Evolutionary conservation across 2,329 filamentous ascomycete genomes (phyloP).

Genomic region (Ploettnerulaceae sp.): DNA sequence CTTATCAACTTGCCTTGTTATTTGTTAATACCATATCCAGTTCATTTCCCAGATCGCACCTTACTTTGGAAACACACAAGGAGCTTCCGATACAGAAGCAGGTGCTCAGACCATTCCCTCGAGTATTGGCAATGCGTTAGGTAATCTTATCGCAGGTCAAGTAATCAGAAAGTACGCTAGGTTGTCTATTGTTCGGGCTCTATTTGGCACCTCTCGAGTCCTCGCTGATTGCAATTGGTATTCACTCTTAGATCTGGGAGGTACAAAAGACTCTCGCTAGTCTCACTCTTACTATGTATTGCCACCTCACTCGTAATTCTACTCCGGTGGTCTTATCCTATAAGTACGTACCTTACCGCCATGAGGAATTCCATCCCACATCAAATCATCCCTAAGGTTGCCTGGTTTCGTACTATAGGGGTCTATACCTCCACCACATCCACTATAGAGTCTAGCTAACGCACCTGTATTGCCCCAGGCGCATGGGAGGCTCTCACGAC

Average conservation of each 20-base stretch:
- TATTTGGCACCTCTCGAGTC: no score
- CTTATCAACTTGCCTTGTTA: neutral
- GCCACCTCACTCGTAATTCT: slow-evolving; percentile 15
- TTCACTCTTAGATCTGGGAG: slow-evolving; percentile 15
- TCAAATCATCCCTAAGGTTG: no score
- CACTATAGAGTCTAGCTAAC: neutral
- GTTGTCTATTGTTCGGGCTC: no score
- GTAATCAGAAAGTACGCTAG: slow-evolving; percentile 32
- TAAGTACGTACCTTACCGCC: slow-evolving; percentile 9
- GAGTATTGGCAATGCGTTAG: slow-evolving; percentile 60
- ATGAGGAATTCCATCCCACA: no score
- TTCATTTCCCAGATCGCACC: slow-evolving; percentile 22
- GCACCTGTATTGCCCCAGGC: slow-evolving; percentile 4
- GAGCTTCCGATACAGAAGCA: slow-evolving; percentile 52
- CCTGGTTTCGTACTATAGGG: no score
- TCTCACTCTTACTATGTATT: slow-evolving; percentile 18
- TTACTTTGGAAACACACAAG: slow-evolving; percentile 62
- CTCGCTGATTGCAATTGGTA: neutral
- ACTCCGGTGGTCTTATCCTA: slow-evolving; percentile 16
- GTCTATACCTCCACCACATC: no score
- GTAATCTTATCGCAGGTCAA: slow-evolving; percentile 53
- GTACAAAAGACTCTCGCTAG: slow-evolving; percentile 20
- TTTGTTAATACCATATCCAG: slow-evolving; percentile 11
- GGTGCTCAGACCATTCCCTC: slow-evolving; percentile 58
- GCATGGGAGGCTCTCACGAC: slow-evolving; percentile 12